A percentile compares a stretch with the other conserved stretches of the same genome.
Evolutionary conservation across 2,329 filamentous ascomycete species (phyloP).

Genomic region (Exophiala spinifera): DNA sequence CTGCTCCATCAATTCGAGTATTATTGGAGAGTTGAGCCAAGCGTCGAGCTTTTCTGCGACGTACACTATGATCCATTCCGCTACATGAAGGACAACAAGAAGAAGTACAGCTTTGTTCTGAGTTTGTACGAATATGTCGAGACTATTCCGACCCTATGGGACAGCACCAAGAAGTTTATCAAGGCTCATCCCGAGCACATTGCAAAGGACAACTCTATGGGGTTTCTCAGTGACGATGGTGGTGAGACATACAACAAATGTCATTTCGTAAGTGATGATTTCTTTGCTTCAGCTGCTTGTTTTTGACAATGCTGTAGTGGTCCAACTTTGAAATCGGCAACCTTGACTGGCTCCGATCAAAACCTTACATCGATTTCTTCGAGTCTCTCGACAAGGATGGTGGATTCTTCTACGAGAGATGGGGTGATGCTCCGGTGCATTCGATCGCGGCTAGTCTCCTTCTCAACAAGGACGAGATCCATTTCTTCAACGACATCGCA

Average conservation of each 20-base stretch:
- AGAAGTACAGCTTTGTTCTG: conserved; percentile 97
- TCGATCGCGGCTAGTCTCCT: conserved; percentile 90
- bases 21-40: conserved; percentile 99
- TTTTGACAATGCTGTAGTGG: conserved; percentile 60
- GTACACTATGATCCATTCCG: conserved; percentile 95
- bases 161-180: conserved; percentile 92
- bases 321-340: conserved; percentile 98
- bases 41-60: conserved; percentile 94
- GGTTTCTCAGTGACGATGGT: conserved; percentile 84
- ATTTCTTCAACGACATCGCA: conserved; percentile 98
- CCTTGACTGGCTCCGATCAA: conserved; percentile 86
- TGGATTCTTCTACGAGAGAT: conserved; percentile 98
- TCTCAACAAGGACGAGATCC: conserved; percentile 87
- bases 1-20: conserved; percentile 96
- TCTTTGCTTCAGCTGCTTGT: background rate
- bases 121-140: conserved; percentile 96
- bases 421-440: conserved; percentile 96
- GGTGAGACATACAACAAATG: conserved; percentile 95
- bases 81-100: conserved; percentile 90
- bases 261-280: conserved; percentile 71
- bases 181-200: conserved; percentile 86
- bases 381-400: conserved; percentile 82
- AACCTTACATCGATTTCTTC: conserved; percentile 89
- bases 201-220: conserved; percentile 77
- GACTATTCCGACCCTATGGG: conserved; percentile 94